phyloP scores from a whole-genome alignment of 352 stramenopile species.

The Pythium graminicola region DNA sequence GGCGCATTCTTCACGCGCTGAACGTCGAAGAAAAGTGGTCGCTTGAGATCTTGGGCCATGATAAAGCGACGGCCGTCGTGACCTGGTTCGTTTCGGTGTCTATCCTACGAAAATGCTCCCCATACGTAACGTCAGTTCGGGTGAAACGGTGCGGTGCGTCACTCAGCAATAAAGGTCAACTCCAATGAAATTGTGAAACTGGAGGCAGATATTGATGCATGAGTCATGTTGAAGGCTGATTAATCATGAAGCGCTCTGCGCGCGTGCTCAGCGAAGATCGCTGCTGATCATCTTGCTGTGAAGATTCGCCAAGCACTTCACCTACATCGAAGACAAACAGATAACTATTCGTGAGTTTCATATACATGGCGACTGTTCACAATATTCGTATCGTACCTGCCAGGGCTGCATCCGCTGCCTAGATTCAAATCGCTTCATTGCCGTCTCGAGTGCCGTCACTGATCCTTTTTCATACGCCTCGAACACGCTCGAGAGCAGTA shows the following conservation, averaged over 20 bases:
- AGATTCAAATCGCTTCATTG: conserved; percentile 44
- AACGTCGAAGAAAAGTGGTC: conserved; percentile 50
- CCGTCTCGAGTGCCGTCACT: conserved; percentile 1
- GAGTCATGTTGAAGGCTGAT: neutral
- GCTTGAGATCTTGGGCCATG: conserved; percentile 54
- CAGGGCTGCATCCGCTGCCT: conserved; percentile 42
- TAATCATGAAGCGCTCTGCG: neutral
- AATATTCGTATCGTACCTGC: conserved; percentile 36
- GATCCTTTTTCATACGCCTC: conserved; percentile 29
- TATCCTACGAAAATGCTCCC: neutral
- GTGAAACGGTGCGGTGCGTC: conserved; percentile 4
- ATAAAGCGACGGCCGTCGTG: neutral
- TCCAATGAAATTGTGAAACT: neutral
- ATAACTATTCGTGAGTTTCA: neutral
- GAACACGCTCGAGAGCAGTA: conserved; percentile 43
- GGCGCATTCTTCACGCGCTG: conserved; percentile 30
- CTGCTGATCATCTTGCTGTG: conserved; percentile 39
- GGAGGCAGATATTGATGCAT: neutral
- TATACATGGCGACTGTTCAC: neutral
- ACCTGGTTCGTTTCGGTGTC: neutral
- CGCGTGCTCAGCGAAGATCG: conserved; percentile 40
- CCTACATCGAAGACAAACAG: conserved; percentile 25
- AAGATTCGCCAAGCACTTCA: conserved; percentile 49
- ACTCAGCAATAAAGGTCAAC: too few relatives aligned
- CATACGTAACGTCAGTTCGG: conserved; percentile 3